Evolutionary conservation across 306 rosid species (phyloP), one percentile per base, ranked within the genome.

Genomic region (Acacia melanoxylon): DNA sequence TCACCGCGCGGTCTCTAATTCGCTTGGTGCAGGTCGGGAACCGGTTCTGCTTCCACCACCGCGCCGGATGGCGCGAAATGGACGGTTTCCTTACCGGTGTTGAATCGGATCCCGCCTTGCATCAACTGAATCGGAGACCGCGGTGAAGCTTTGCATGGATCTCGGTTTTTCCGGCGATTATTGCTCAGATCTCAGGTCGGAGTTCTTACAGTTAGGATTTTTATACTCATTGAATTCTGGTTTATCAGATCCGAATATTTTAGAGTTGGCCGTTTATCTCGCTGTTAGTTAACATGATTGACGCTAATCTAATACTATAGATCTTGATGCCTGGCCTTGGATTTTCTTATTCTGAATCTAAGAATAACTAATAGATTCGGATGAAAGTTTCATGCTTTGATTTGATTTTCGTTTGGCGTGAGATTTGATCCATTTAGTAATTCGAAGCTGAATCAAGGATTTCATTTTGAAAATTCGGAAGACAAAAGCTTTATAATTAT

Each of bases 21-120:
- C 99, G 99, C 99, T 95, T 95, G 99, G 99, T 95, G 99, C 99
- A 95, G 99, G 98, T 95, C 99, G 99, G 99, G 99, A 95, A 90
- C 97, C 83, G 87, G 78, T 88, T 83, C 82, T 58, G 67, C 49
- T 61, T 42, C 73, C 20, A 75, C 63, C 68, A 59, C 65, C 4
- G 66, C 29, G 56, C 74, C 24, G 27, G 49, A 2, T 72, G 83
- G 87, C 66, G 68, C 54, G 40, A 0, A 70, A 75, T 62, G 80
- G 74, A 20, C 68, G 49, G 83, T 51, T 19, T 25, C 59, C 4
- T 5, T 31, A 66, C 62, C 75, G 54, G 66, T 62, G 74, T 78
- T 76, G 86, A 85, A 87, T 85, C 83, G 81, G 97, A 72, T 92
- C 97, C 97, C 97, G 97, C 97, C 95, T 92, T 92, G 97, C 97